phyloP scores from a whole-genome alignment of 1,284 basidiomycete genomes.

The Ustilago cynodontis region DNA sequence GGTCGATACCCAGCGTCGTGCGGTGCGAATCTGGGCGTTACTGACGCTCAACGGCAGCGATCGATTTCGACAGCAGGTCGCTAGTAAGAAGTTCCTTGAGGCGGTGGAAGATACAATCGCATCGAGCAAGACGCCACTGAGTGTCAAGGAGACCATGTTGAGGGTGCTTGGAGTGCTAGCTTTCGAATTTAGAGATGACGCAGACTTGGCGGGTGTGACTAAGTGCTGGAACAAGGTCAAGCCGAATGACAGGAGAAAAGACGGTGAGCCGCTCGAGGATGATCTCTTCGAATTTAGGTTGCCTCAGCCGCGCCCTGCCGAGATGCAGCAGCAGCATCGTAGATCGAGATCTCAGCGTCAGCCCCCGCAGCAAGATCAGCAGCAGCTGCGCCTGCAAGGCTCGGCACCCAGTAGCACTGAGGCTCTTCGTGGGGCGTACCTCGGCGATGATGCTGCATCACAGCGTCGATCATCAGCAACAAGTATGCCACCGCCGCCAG shows the following conservation, averaged over 20 bases:
- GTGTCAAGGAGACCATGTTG: constrained; percentile 58
- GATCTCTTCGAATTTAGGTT: constrained; percentile 44
- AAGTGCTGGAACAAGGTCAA: constrained; percentile 62
- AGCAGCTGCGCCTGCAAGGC: background rate
- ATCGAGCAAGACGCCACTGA: constrained; percentile 53
- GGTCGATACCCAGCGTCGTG: constrained; percentile 49
- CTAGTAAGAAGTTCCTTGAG: constrained; percentile 60
- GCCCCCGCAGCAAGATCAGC: background rate
- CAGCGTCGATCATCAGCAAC: constrained; percentile 1
- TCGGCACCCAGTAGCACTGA: constrained; percentile 4
- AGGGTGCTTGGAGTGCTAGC: constrained; percentile 61
- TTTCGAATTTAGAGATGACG: constrained; percentile 53
- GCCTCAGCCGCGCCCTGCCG: constrained; percentile 25
- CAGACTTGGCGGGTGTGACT: constrained; percentile 53
- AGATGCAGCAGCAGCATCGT: constrained; percentile 1
- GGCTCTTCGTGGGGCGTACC: background rate
- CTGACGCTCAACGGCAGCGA: constrained; percentile 57
- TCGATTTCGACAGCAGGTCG: constrained; percentile 58
- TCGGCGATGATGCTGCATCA: background rate
- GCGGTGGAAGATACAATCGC: constrained; percentile 57
- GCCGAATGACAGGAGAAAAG: constrained; percentile 50
- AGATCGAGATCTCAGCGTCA: constrained; percentile 3
- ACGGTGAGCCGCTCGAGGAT: constrained; percentile 51
- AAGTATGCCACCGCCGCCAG: background rate
- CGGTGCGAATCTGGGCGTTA: constrained; percentile 59